Base-by-base conservation (phyloP, 345 rosid species). In the Pistacia integerrima region DNA sequence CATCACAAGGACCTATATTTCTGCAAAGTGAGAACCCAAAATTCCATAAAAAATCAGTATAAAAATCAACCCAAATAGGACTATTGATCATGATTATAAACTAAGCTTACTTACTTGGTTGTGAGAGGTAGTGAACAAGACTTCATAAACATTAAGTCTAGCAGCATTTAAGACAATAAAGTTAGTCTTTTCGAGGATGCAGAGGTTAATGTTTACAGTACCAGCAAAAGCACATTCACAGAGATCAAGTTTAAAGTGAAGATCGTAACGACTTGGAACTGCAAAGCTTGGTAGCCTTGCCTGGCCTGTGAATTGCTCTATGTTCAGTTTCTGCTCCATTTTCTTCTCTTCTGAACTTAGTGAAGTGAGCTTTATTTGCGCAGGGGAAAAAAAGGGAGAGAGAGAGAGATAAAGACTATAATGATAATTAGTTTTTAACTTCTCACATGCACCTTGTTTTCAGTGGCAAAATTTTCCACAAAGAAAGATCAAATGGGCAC, bases 111-210 rank as follows among this genome's bases (percentile, higher is more conserved):
- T 28, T 61, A 84, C 88, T 56, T 79, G 82, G 60, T 79, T 71
- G 33, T 20, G 49, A 17, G 78, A 82, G 75, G 25, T 72, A 64
- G 82, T 78, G 81, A 85, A 84, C 59, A 64, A 73, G 70, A 76
- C 85, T 64, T 72, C 68, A 35, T 64, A 73, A 58, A 81, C 74
- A 10, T 58, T 66, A 69, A 88, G 86, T 64, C 82, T 82, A 48
- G 76, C 79, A 49, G 81, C 82, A 65, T 88, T 85, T 69, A 85
- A 73, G 77, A 88, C 87, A 46, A 82, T 76, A 56, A 82, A 73
- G 54, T 70, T 75, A 6, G 87, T 80, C 62, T 70, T 73, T 54
- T 85, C 78, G 64, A 28, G 48, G 67, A 87, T 54, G 59, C 70
- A 30, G n/a, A 87, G 70, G 62, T 64, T 25, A 52, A 84, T 60